A percentile compares a stretch with the other conserved stretches of the same genome.
Evolutionary conservation across 768 basidiomycete genomes (phyloP).

Genomic region (Hirschioporus abietinus): DNA sequence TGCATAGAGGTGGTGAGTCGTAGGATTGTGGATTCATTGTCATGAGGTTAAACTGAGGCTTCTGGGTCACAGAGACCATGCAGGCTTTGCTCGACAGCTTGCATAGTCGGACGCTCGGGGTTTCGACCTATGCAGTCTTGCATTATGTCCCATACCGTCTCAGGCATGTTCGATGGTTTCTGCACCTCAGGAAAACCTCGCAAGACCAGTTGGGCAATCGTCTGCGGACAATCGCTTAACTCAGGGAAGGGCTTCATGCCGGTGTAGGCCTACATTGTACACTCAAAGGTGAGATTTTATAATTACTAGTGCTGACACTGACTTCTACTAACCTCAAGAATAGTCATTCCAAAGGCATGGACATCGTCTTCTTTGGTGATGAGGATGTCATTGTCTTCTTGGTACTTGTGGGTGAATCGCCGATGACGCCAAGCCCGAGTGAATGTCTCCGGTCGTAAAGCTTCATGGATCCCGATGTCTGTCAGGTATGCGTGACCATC

Average conservation of each 20-base stretch:
- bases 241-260: neutral
- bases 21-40: too few relatives aligned
- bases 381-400: neutral
- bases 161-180: neutral
- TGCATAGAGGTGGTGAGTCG: too few relatives aligned
- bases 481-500: neutral
- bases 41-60: neutral
- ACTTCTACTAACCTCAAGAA: neutral
- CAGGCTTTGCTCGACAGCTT: neutral
- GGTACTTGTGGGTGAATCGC: neutral
- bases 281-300: neutral
- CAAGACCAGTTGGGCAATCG: neutral
- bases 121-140: neutral
- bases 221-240: neutral
- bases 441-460: neutral
- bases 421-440: neutral
- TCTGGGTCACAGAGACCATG: neutral
- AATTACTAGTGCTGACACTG: neutral
- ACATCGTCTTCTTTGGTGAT: neutral
- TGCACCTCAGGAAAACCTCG: neutral
- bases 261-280: neutral
- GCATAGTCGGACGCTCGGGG: neutral
- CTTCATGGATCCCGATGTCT: neutral
- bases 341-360: conserved; percentile 1
- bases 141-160: neutral